A percentile compares a stretch with the other conserved stretches of the same genome.
Conservation (phyloP, 805 yeast genomes). For the Saturnispora silvae region DNA sequence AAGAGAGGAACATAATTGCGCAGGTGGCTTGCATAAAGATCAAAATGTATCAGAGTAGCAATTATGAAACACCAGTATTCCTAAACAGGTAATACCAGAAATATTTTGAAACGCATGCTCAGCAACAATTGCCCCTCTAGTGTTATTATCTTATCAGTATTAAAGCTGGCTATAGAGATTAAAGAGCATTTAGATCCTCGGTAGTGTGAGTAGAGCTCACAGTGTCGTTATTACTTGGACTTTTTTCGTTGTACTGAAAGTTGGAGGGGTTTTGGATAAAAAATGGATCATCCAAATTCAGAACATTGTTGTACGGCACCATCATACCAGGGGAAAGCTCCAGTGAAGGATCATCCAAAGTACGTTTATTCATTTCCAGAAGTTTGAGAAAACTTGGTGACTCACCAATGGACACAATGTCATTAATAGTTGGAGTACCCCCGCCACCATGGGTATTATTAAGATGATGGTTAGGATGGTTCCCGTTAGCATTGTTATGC, state of each 20-base stretch:
- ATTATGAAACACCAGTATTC: too few relatives aligned
- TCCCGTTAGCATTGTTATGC: not conserved
- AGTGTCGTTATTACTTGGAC: slow-evolving; percentile 1
- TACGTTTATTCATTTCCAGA: slow-evolving; percentile 1
- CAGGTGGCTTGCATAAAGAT: too few relatives aligned
- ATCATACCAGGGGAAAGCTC: slow-evolving; percentile 1
- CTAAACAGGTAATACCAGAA: too few relatives aligned
- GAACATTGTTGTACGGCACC: slow-evolving; percentile 10
- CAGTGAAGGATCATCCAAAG: slow-evolving; percentile 1
- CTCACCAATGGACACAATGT: slow-evolving; percentile 1
- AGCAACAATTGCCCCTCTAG: too few relatives aligned
- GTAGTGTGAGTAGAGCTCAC: too few relatives aligned
- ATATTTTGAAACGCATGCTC: too few relatives aligned
- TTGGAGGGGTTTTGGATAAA: slow-evolving; percentile 41
- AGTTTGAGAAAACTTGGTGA: slow-evolving; percentile 4
- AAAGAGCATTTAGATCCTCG: too few relatives aligned
- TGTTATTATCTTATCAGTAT: too few relatives aligned
- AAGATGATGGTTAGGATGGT: not conserved
- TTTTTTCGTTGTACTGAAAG: slow-evolving; percentile 25
- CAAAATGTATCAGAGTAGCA: too few relatives aligned
- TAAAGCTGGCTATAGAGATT: too few relatives aligned
- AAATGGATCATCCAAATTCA: slow-evolving; percentile 38
- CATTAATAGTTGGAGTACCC: not conserved
- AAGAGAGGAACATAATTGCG: too few relatives aligned
- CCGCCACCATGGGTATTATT: too few relatives aligned